Conservation (phyloP, 805 yeast genomes). For the Pichia nanzhaoensis region DNA sequence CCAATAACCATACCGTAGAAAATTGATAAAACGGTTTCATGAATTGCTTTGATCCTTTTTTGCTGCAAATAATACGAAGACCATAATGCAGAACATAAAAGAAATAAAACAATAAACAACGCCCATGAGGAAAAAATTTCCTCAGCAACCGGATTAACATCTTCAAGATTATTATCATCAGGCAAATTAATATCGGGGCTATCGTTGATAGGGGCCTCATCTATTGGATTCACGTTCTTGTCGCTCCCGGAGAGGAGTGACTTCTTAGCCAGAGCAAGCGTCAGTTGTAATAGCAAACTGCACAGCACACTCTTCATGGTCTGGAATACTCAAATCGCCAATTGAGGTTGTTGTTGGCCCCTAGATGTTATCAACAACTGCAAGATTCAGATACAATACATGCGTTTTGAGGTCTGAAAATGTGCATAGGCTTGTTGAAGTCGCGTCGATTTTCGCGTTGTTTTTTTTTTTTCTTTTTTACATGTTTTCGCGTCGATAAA, state of each 20-base stretch:
- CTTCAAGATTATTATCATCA: slow-evolving; percentile 46
- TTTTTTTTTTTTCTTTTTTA: too few relatives aligned
- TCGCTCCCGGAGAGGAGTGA: background rate
- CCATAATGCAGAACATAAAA: slow-evolving; percentile 88
- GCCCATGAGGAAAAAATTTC: slow-evolving; percentile 99
- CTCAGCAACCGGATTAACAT: slow-evolving; percentile 79
- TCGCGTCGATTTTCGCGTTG: too few relatives aligned
- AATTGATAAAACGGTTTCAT: slow-evolving; percentile 93
- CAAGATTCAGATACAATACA: too few relatives aligned
- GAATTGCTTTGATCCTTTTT: slow-evolving; percentile 87
- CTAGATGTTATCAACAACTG: too few relatives aligned
- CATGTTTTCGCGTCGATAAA: too few relatives aligned
- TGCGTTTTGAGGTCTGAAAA: too few relatives aligned
- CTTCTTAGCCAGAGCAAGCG: slow-evolving; percentile 2
- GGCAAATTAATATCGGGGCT: slow-evolving; percentile 40
- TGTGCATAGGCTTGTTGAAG: too few relatives aligned
- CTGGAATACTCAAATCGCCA: too few relatives aligned
- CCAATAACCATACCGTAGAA: slow-evolving; percentile 98
- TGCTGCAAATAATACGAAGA: slow-evolving; percentile 90
- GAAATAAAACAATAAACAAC: slow-evolving; percentile 70
- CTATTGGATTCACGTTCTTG: slow-evolving; percentile 26
- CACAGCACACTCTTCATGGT: slow-evolving; percentile 3
- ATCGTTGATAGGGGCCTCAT: slow-evolving; percentile 32
- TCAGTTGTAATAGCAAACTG: background rate
- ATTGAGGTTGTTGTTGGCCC: too few relatives aligned